Evolutionary conservation across 2,329 filamentous ascomycete species (phyloP).

Genomic region (Dissoconium aciculare): DNA sequence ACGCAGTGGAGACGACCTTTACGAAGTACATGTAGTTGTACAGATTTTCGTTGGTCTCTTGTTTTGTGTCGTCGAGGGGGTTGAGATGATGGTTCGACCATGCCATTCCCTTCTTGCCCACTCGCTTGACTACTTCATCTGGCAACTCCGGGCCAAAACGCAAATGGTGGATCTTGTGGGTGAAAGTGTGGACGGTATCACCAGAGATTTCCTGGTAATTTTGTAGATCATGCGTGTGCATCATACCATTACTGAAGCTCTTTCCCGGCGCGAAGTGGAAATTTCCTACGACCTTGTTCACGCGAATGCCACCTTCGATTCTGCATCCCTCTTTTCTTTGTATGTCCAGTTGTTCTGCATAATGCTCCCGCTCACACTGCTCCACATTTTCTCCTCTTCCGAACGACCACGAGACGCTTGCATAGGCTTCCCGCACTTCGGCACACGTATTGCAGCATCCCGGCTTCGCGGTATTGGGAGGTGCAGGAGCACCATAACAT

Average conservation of each 20-base stretch:
- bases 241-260: constrained; percentile 88
- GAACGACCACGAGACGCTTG: constrained; percentile 80
- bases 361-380: constrained; percentile 91
- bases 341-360: constrained; percentile 70
- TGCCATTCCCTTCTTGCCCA: constrained; percentile 39
- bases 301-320: constrained; percentile 77
- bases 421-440: constrained; percentile 91
- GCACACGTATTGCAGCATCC: constrained; percentile 96
- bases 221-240: constrained; percentile 95
- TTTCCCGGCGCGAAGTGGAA: constrained; percentile 96
- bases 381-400: constrained; percentile 83
- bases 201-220: constrained; percentile 70
- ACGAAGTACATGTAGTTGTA: constrained; percentile 99
- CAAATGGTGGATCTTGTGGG: constrained; percentile 73
- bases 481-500: constrained; percentile 75
- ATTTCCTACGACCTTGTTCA: constrained; percentile 98
- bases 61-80: constrained; percentile 67
- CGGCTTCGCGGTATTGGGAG: constrained; percentile 55
- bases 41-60: constrained; percentile 64
- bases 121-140: constrained; percentile 51
- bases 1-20: constrained; percentile 94
- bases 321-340: constrained; percentile 89
- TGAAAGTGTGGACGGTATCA: constrained; percentile 65
- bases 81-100: constrained; percentile 90
- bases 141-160: constrained; percentile 88